Evolutionary conservation across 2,329 filamentous ascomycete species (phyloP).

Genomic region (Myriosclerotinia curreyana): DNA sequence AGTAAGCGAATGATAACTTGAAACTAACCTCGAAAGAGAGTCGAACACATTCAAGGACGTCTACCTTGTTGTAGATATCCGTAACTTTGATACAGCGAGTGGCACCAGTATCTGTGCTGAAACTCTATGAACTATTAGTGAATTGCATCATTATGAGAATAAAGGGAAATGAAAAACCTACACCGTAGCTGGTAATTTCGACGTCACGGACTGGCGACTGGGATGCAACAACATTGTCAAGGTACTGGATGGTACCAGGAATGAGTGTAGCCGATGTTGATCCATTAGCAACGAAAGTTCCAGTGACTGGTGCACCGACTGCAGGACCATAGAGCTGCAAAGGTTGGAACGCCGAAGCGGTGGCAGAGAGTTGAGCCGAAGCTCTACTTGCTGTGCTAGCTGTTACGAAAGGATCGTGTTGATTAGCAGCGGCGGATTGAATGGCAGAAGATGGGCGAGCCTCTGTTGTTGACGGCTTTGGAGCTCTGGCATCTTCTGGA

Average conservation of each 20-base stretch:
- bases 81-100: slow-evolving; percentile 36
- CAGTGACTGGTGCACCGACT: not conserved
- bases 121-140: slow-evolving; percentile 24
- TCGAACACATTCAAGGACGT: slow-evolving; percentile 27
- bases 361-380: slow-evolving; percentile 58
- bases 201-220: slow-evolving; percentile 16
- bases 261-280: slow-evolving; percentile 14
- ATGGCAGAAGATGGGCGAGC: slow-evolving; percentile 32
- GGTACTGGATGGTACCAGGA: slow-evolving; percentile 21
- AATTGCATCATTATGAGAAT: not conserved
- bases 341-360: slow-evolving; percentile 60
- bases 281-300: slow-evolving; percentile 20
- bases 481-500: slow-evolving; percentile 48
- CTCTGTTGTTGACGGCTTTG: slow-evolving; percentile 30
- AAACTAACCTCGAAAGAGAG: slow-evolving; percentile 29
- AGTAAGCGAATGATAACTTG: not conserved
- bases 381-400: slow-evolving; percentile 38
- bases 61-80: slow-evolving; percentile 28
- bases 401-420: slow-evolving; percentile 51
- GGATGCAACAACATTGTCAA: slow-evolving; percentile 19
- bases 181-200: slow-evolving; percentile 19
- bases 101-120: slow-evolving; percentile 35
- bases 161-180: slow-evolving; percentile 6
- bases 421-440: slow-evolving; percentile 27
- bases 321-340: slow-evolving; percentile 30